Base-by-base conservation (phyloP, 179 eudicot genomes). In the Camellia oleifera region DNA sequence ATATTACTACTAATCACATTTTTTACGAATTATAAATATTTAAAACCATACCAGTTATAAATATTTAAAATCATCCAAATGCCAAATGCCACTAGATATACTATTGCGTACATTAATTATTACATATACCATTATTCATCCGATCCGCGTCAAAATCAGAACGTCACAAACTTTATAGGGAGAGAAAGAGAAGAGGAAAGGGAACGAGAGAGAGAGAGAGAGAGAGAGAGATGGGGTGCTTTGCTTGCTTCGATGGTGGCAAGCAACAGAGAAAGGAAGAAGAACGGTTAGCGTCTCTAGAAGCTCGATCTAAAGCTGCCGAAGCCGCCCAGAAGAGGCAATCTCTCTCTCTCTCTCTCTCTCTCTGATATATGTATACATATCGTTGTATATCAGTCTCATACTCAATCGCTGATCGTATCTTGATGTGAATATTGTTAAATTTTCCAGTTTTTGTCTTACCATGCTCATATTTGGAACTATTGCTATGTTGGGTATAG, bases 261-360 rank as follows among this genome's bases (percentile, higher is more conserved):
- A 88, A 80, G 75, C 78, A 85, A 62, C 78, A 69, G 71, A 87
- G 86, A 74, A 76, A 80, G 45, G 94, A 90, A 74, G 86, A 86
- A 26, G 97, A 91, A 0, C 89, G 86, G n/a, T 50, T 86, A 44
- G 89, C 91, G n/a, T 88, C 92, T n/a, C 75, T 81, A 62, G 93
- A 92, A 86, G 97, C 92, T 74, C 91, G 97, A 8, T 82, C 88
- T 7, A 89, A 78, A 85, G 97, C 97, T 40, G 97, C 94, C 65
- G 93, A 90, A 81, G 97, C 97, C 78, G 97, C 97, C 67, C 78
- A 91, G 79, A 86, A 82, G 75, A 90, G 97, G 97, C 69, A 81
- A 20, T 46, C 57, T 70, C 57, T 48, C 74, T 70, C 57, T 70
- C 18, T 44, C 52, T 2, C 15, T 71, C 58, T 54, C 74, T 50